Percentiles rank a stretch among this genome's conserved stretches.
Conservation (phyloP, 2,329 filamentous ascomycete species). For the Cercospora zeina region DNA sequence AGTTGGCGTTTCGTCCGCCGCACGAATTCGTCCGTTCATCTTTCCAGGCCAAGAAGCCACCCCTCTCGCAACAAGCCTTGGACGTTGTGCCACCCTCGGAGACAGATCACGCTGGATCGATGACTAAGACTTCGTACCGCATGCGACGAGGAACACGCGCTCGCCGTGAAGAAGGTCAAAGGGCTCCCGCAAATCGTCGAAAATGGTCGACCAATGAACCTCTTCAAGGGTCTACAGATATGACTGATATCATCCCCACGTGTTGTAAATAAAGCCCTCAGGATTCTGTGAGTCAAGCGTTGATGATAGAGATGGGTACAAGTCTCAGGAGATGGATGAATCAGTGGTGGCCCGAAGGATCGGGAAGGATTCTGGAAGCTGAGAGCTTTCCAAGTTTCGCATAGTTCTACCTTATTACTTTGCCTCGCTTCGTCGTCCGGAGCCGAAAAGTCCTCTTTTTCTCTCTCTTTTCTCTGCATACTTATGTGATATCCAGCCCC, state of each 20-base stretch:
- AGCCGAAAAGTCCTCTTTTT: no score
- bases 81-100: background rate
- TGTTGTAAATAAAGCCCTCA: no score
- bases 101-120: background rate
- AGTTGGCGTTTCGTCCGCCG: background rate
- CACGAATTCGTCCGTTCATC: background rate
- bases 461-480: no score
- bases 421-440: no score
- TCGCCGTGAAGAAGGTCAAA: no score
- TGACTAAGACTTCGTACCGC: background rate
- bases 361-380: no score
- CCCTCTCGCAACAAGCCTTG: constrained; percentile 1
- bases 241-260: no score
- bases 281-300: background rate
- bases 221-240: no score
- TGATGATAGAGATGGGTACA: background rate
- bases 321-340: background rate
- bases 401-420: no score
- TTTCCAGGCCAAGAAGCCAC: background rate
- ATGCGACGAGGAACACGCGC: background rate
- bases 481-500: background rate
- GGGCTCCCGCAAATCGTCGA: no score
- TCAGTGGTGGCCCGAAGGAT: background rate
- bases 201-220: no score
- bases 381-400: no score